A percentile compares a stretch with the other conserved stretches of the same genome.
These are phyloP conservation scores for Pleurotus tuoliensis DNA, from an alignment of 768 basidiomycete species.

Conservation along the genomic window DNA sequence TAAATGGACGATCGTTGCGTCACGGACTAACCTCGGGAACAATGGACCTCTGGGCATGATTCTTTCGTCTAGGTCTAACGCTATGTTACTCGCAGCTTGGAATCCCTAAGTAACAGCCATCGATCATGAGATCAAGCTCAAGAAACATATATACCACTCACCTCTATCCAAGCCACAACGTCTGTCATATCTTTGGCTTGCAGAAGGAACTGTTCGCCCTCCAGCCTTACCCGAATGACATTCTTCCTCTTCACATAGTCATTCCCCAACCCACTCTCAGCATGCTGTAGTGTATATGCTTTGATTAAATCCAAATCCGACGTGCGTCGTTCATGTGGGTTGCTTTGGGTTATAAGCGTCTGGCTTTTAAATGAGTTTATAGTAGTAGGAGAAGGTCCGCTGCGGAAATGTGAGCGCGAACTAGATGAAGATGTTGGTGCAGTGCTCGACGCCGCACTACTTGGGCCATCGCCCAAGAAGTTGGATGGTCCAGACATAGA, in stretches of 20 bases:
- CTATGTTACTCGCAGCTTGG: conserved; percentile 88
- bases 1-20: too few relatives aligned
- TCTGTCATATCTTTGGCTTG: conserved; percentile 81
- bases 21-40: conserved; percentile 65
- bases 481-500: conserved; percentile 28
- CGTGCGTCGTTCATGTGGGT: conserved; percentile 35
- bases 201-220: conserved; percentile 95
- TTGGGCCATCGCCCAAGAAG: conserved; percentile 20
- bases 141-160: conserved; percentile 66
- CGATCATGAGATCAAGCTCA: too few relatives aligned
- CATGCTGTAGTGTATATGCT: conserved; percentile 80
- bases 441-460: too few relatives aligned
- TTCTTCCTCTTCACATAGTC: conserved; percentile 94
- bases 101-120: conserved; percentile 49
- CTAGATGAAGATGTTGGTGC: not conserved
- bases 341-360: not conserved
- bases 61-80: conserved; percentile 88
- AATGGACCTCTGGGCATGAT: conserved; percentile 89
- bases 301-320: conserved; percentile 48
- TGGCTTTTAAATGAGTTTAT: not conserved
- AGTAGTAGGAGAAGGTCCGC: not conserved
- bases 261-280: conserved; percentile 91
- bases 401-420: not conserved
- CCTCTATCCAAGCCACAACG: conserved; percentile 97
- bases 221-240: conserved; percentile 86